Base-by-base conservation (phyloP, 139 green algal species). In the Picochlorum sp. region DNA sequence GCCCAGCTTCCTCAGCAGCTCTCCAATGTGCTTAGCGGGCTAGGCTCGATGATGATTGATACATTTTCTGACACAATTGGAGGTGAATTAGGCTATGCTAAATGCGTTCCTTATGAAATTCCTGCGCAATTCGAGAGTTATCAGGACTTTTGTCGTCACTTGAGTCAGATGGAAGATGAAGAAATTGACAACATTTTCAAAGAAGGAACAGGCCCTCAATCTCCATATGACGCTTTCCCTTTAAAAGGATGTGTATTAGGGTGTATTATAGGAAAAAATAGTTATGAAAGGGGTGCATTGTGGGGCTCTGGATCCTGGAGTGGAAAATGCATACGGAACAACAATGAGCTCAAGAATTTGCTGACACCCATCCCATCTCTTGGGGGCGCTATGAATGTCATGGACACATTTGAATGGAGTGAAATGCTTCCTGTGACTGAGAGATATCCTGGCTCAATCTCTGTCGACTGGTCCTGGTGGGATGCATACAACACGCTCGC, bases 231-330 rank as follows among this genome's bases (percentile, higher is more conserved):
- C n/a, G 5, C 6, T 56, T 59, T 66, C 14, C 60, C 60, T 31
- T 24, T 66, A 16, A n/a, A 54, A 59, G 60, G 60, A 7, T 66
- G 60, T 31, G 60, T 66, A 7, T 13, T 66, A 10, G 60, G 60
- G 24, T 66, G 60, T 54, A 66, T 66, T 8, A 31, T 66, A 18
- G 60, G 60, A 8, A 66, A 66, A 54, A 34, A 66, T 23, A 23
- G n/a, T 26, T 66, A 49, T 15, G 10, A 16, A 20, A 38, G 24
- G 15, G 60, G 26, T 24, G 15, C n/a, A 8, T 20, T 14, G n/a
- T 66, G 23, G 23, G 60, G 60, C n/a, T 23, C 60, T 9, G 60
- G 60, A 57, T 28, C 60, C 14, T 66, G 60, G 60, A 31, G 15
- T 44, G 60, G 60, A 20, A 66, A 66, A 66, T 66, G 60, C 8